phyloP scores from a whole-genome alignment of 345 rosid genomes.

The Toxicodendron radicans region DNA sequence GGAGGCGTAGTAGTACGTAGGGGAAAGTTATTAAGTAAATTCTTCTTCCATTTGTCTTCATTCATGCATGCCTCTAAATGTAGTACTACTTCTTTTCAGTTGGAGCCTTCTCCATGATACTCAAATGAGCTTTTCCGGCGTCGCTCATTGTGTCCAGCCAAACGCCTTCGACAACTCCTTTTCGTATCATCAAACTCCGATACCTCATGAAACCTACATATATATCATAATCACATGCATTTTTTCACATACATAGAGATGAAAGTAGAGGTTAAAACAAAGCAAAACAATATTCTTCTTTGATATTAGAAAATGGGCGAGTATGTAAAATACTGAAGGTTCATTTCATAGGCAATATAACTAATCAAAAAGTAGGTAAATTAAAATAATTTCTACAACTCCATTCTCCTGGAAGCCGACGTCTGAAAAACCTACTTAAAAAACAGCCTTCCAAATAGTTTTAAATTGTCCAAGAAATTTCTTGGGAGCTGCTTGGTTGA shows the following conservation, averaged over 20 bases:
- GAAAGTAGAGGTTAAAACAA: not conserved
- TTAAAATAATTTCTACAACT: too few species aligned
- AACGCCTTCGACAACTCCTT: conserved; percentile 81
- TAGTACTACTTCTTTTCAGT: conserved; percentile 13
- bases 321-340: too few species aligned
- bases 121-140: conserved; percentile 67
- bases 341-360: too few species aligned
- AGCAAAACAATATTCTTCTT: not conserved
- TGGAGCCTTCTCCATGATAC: conserved; percentile 44
- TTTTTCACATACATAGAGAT: not conserved
- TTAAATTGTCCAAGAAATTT: too few species aligned
- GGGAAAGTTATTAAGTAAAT: not conserved
- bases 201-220: conserved; percentile 71
- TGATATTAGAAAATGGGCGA: too few species aligned
- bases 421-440: too few species aligned
- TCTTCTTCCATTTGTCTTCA: not conserved
- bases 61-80: not conserved
- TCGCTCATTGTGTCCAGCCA: conserved; percentile 90
- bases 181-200: conserved; percentile 77
- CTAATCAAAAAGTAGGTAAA: too few species aligned
- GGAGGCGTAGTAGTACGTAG: not conserved
- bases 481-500: too few species aligned
- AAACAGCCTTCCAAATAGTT: too few species aligned
- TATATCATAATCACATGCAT: not conserved
- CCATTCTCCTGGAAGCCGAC: too few species aligned